Evolutionary conservation across 1,284 basidiomycete genomes (phyloP), one percentile per base, ranked within the genome.

Genomic region (Rhodotorula sp.): DNA sequence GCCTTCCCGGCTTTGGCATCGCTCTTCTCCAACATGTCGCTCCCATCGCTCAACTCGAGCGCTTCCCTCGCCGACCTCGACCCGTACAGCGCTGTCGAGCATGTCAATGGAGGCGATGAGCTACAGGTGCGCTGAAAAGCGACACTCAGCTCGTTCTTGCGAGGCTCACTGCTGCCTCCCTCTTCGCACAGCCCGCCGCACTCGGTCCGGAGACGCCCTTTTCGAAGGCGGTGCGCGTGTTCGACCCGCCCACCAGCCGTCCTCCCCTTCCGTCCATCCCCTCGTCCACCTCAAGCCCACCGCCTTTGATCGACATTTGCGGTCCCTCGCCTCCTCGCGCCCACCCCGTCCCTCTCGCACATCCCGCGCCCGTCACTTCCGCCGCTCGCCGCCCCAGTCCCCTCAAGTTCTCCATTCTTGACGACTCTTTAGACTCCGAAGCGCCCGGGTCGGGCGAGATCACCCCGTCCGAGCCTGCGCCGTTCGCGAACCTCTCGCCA

Each of bases 391-490:
- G 15, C 10, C 29, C 54, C 22, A 29, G 32, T 29, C 48, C 58
- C 10, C 58, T 61, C 62, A 39, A 66, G 55, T 58, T 58, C 62
- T 62, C 70, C n/a, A 22, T 65, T 37, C 51, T 71, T 37, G 70
- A 71, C 22, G 70, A 71, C 63, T 68, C 66, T 22, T 66, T 68
- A 50, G 67, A 64, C 62, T 21, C 44, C 32, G 44, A 44, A 22
- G 44, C 48, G 13, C 46, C 46, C 58, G 58, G 36, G 13, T 34
- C 53, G 29, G 32, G 32, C 53, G 53, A 54, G 53, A 34, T 19
- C 0, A 51, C 50, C 27, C 62, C 53, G 9, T 54, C 50, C 9
- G 61, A 53, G 17, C 39, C 51, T 1, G 29, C 53, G 22, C 51
- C 53, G 15, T 53, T 53, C 27, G 50, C 61, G 19, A 41, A 39